Evolutionary conservation across 1,284 basidiomycete genomes (phyloP), one percentile per base, ranked within the genome.

Genomic region (Athelia sp.): DNA sequence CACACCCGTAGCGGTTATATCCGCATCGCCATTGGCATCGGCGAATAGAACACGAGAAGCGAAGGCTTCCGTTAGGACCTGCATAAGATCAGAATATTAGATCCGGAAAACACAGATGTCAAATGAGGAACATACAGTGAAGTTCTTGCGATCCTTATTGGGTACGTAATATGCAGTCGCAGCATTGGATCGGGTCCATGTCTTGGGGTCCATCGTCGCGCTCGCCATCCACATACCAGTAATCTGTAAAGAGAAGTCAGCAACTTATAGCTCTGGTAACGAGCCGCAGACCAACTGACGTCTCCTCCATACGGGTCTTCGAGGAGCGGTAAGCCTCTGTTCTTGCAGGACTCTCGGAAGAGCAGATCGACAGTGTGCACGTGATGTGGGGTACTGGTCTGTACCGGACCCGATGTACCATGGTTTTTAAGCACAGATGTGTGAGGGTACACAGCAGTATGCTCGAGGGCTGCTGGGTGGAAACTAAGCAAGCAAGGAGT

Each of bases 121-220:
- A 40, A n/a, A 40, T n/a, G 19, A 34, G 11, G 11, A n/a, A 34
- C 32, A 11, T 15, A 64, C 64, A 0, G 24, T 53, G 19, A 66
- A 50, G 46, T 66, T 66, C 2, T 54, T 47, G 1, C 61, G 54
- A 29, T 58, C 51, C 45, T 52, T 57, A 52, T 62, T 60, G 0
- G 61, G 60, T 2, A 58, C 31, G 43, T 67, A 67, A 50, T 56
- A 64, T 8, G 59, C 63, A 15, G 61, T 65, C 3, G 59, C 54
- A 1, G 64, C 48, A 48, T 66, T 66, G 4, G 55, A 55, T 6
- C 65, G 61, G 31, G 59, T 62, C 24, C 58, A 56, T 8, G 58
- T 62, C 24, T 43, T 53, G 3, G 61, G 57, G 43, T 67, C 62
- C 43, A 64, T 54, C 3, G 56, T 62, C 21, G 51, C 52, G 3